Evolutionary conservation across 2,329 filamentous ascomycete species (phyloP), one percentile per base, ranked within the genome.

Genomic region (Fusarium cicatricum): DNA sequence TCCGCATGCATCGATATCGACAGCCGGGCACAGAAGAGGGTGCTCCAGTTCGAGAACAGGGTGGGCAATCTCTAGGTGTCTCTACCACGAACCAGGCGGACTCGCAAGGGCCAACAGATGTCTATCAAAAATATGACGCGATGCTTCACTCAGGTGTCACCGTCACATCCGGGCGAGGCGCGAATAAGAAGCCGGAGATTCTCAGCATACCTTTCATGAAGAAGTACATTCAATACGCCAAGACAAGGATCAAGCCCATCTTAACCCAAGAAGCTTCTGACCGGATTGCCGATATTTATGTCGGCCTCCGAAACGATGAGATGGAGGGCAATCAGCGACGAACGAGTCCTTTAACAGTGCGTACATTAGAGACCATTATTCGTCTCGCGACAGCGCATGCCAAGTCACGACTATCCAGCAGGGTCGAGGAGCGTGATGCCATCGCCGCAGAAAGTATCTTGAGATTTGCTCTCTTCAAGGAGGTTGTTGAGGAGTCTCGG

Each of bases 221-320:
- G 80, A 99, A 99, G 78, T 99, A 97, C 75, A 96, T 99, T 39
- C 95, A 99, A 72, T 99, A 99, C 74, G 92, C 95, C 62, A 99
- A 99, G 80, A 90, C 86, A 31, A 83, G 95, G 71, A 85, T 97
- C 70, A 96, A 92, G 83, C 95, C 95, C 0, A 81, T 96, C 34
- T 80, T 99, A 58, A 97, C 93, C 0, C 92, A 95, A 71, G 92
- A 92, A 38, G 94, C 95, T 6, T 91, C 92, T 11, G 92, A 97
- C 66, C 91, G 96, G 61, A 96, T 99, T 70, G 88, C 93, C 32
- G 85, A 91, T 28, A 90, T 93, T 14, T 99, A 98, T 73, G 95
- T 96, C 31, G 90, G 91, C 10, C 83, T 99, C 16, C 87, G 95
- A 64, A 99, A 99, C 72, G 95, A 99, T 68, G 94, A 98, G 72